Base-by-base conservation (phyloP, 176 grass and related monocot genomes). In the Carex littledalei region DNA sequence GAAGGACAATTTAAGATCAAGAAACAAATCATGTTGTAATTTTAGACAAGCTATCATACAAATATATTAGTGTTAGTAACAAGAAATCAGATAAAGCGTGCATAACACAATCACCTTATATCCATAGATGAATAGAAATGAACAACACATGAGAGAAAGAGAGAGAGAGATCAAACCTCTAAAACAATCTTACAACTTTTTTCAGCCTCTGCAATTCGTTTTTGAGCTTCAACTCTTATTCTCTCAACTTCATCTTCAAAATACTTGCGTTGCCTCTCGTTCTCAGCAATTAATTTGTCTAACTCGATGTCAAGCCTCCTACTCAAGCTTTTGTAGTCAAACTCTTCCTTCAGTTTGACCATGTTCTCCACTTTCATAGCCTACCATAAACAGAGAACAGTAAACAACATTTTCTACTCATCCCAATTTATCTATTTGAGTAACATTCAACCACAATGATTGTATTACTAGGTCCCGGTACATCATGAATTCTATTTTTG, bases 351-450 rank as follows among this genome's bases (percentile, higher is more conserved):
- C 61, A 99, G 64, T 90, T 94, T 99, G 70, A 99, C 93, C 97
- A 99, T 99, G 67, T 99, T 99, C 81, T 99, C 93, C 63, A 99
- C 97, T 65, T 99, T 99, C 97, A 99, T 99, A 85, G 97, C 97
- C 97, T 99, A 84, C 18, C 50, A 78, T 78, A 78, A 77, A 57
- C 74, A 78, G 1, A 78, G 50, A 55, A 78, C 1, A 78, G 52
- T 57, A 78, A 78, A 56, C 24, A 31, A 32, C 24, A 47, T 34
- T 57, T 78, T 26, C 21, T 77, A 78, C 3, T 32, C 34, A 70
- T 41, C 50, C 74, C 52, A 78, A 18, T 57, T 77, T 17, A 78
- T 78, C 20, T 31, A 78, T 56, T 78, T 32, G 52, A 55, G 73
- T 56, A 55, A 56, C 13, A 34, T 24, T 77, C 5, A 6, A 9